Evolutionary conservation across 2,329 filamentous ascomycete species (phyloP).

Genomic region (Endothia cerciana): DNA sequence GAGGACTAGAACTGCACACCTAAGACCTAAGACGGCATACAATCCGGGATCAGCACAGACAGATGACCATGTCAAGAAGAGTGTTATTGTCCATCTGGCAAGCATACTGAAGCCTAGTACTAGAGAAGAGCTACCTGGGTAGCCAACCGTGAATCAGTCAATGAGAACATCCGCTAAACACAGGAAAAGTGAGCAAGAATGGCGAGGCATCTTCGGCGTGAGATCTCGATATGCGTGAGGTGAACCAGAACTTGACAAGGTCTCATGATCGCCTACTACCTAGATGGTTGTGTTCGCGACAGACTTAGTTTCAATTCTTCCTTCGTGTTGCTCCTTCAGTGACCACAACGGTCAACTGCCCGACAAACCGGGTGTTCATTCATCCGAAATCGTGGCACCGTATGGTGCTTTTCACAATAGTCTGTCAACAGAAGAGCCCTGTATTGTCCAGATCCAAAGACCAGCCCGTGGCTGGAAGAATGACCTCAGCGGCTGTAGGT

Average conservation of each 20-base stretch:
- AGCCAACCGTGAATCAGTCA: not conserved
- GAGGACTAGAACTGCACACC: not conserved
- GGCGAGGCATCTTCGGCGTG: not conserved
- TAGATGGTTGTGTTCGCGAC: not conserved
- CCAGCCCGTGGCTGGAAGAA: not conserved
- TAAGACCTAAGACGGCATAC: not conserved
- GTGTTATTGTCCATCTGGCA: not conserved
- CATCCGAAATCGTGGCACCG: not conserved
- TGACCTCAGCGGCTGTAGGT: not conserved
- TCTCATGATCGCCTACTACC: not conserved
- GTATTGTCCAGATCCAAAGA: not conserved
- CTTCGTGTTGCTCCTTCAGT: not conserved
- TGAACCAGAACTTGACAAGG: not conserved
- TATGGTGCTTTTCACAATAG: not conserved
- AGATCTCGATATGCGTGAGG: not conserved
- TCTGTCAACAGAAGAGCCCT: not conserved
- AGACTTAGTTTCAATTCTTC: not conserved
- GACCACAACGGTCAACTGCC: too few species aligned
- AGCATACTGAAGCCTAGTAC: not conserved
- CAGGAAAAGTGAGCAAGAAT: not conserved
- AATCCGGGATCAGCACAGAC: not conserved
- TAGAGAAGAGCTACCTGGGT: not conserved
- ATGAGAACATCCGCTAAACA: not conserved
- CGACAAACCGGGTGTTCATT: not conserved
- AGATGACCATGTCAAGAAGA: too few species aligned